Evolutionary conservation across 495 filamentous ascomycete genomes (phyloP).

Genomic region (Xylaria cubensis): DNA sequence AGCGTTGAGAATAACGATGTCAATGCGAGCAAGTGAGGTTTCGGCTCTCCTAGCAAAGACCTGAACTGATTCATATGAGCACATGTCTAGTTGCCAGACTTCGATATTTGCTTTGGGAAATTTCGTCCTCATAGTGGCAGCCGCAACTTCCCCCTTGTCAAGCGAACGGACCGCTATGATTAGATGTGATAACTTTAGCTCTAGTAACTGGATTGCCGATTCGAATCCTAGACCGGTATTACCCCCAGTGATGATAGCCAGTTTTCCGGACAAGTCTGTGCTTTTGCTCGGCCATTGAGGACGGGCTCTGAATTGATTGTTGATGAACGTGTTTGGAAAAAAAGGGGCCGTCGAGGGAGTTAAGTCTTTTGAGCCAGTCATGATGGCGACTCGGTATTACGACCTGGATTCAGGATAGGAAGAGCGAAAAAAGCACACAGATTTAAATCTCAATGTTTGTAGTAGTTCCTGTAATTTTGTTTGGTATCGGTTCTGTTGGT

Average conservation of each 20-base stretch:
- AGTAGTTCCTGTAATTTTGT: no score
- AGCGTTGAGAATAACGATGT: conserved; percentile 62
- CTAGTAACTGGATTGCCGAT: conserved; percentile 54
- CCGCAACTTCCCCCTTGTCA: conserved; percentile 54
- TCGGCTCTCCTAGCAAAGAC: conserved; percentile 51
- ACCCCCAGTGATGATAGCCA: conserved; percentile 59
- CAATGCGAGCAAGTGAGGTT: conserved; percentile 44
- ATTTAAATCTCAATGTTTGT: background rate
- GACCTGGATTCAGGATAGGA: background rate
- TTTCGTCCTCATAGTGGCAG: conserved; percentile 37
- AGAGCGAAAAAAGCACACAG: background rate
- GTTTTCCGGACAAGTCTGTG: conserved; percentile 45
- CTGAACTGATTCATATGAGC: conserved; percentile 52
- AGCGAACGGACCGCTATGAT: conserved; percentile 63
- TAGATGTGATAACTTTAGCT: conserved; percentile 52
- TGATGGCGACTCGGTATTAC: background rate
- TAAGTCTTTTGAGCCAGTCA: conserved; percentile 26
- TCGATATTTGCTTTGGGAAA: conserved; percentile 51
- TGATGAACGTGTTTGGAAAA: conserved; percentile 31
- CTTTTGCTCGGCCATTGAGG: conserved; percentile 33
- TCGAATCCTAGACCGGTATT: conserved; percentile 61
- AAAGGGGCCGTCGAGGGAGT: conserved; percentile 22
- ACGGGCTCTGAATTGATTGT: conserved; percentile 44
- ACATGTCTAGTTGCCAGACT: conserved; percentile 63
- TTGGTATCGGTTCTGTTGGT: background rate